phyloP scores from a whole-genome alignment of 306 rosid genomes.

The Medicago truncatula region DNA sequence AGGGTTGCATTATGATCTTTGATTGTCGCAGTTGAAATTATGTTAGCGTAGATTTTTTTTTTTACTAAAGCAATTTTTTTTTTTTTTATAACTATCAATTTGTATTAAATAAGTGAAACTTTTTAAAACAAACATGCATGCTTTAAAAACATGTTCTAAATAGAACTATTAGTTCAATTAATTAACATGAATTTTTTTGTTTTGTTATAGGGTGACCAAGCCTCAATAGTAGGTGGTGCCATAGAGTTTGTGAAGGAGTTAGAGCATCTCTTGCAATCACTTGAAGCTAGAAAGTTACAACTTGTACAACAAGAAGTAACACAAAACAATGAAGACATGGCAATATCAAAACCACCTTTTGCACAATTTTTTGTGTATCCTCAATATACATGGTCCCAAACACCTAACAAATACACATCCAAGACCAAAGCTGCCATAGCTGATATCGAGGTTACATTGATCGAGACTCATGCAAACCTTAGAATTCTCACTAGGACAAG shows the following conservation, averaged over 20 bases:
- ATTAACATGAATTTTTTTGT: background rate
- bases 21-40: background rate
- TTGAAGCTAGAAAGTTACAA: slow-evolving; percentile 80
- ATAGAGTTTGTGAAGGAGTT: slow-evolving; percentile 89
- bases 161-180: background rate
- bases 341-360: slow-evolving; percentile 49
- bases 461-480: slow-evolving; percentile 89
- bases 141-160: slow-evolving; percentile 12
- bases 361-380: slow-evolving; percentile 68
- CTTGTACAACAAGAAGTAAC: slow-evolving; percentile 45
- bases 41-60: background rate
- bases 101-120: background rate
- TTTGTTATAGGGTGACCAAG: slow-evolving; percentile 80
- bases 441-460: slow-evolving; percentile 89
- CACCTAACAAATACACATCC: slow-evolving; percentile 64
- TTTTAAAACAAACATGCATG: slow-evolving; percentile 16
- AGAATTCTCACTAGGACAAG: slow-evolving; percentile 66
- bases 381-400: slow-evolving; percentile 69
- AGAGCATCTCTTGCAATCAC: slow-evolving; percentile 72
- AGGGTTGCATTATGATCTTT: background rate
- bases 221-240: slow-evolving; percentile 96
- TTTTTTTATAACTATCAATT: background rate
- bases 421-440: slow-evolving; percentile 71
- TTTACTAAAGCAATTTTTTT: background rate
- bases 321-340: slow-evolving; percentile 35